Conservation (phyloP, 2,329 filamentous ascomycete species). For the Stachybotrys chartarum region DNA sequence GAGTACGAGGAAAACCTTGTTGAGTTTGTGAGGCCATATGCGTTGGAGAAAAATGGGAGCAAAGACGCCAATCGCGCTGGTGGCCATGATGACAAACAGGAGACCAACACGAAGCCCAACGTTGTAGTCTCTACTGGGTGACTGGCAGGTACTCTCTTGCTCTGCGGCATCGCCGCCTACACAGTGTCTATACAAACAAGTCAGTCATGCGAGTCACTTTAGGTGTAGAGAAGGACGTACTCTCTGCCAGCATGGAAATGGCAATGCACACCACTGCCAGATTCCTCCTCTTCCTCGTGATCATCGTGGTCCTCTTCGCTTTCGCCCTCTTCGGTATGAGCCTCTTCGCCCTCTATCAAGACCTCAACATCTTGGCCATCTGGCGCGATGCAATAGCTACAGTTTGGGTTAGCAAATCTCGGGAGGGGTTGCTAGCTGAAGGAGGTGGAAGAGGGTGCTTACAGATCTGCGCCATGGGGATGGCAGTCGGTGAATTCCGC, state of each 20-base stretch:
- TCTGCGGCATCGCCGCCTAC: slow-evolving; percentile 31
- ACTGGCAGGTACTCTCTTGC: slow-evolving; percentile 35
- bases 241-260: slow-evolving; percentile 72
- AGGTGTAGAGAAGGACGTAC: slow-evolving; percentile 34
- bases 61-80: slow-evolving; percentile 64
- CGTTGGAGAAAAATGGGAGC: slow-evolving; percentile 56
- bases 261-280: slow-evolving; percentile 9
- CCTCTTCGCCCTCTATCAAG: slow-evolving; percentile 19
- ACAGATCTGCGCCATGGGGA: slow-evolving; percentile 50
- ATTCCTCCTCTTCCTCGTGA: slow-evolving; percentile 7
- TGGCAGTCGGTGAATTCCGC: slow-evolving; percentile 60
- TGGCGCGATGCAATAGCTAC: slow-evolving; percentile 54
- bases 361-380: slow-evolving; percentile 50
- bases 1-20: slow-evolving; percentile 51
- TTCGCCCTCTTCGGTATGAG: slow-evolving; percentile 10
- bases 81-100: slow-evolving; percentile 63
- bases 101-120: slow-evolving; percentile 62
- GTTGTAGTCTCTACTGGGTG: slow-evolving; percentile 51
- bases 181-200: slow-evolving; percentile 42
- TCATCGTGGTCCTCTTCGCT: slow-evolving; percentile 11
- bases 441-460: slow-evolving; percentile 13
- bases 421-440: neutral
- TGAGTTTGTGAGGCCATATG: slow-evolving; percentile 43
- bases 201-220: slow-evolving; percentile 3
- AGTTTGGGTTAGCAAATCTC: too few species aligned